These are phyloP conservation scores for Cryphonectria japonica DNA, from an alignment of 2,329 filamentous ascomycete species.

Conservation along the genomic window DNA sequence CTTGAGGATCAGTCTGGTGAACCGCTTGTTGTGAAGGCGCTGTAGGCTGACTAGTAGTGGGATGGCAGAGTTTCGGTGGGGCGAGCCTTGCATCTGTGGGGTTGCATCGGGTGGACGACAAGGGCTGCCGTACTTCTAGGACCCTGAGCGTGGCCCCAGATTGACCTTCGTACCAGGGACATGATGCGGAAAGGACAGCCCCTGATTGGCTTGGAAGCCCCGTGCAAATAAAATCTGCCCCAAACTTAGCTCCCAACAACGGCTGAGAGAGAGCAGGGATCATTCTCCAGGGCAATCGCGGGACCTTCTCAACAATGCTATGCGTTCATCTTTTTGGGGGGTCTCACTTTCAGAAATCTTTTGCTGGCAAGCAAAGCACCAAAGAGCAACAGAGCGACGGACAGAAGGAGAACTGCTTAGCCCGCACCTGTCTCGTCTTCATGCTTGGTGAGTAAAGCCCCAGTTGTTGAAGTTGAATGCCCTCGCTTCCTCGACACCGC, in stretches of 20 bases:
- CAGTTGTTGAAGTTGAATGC: constrained; percentile 6
- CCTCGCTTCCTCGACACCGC: neutral
- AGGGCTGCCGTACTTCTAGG: constrained; percentile 6
- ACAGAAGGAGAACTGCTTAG: neutral
- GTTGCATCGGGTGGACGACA: neutral
- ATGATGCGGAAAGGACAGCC: constrained; percentile 1
- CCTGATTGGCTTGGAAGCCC: constrained; percentile 18
- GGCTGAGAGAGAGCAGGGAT: constrained; percentile 21
- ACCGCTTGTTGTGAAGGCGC: constrained; percentile 9
- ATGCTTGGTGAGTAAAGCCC: neutral
- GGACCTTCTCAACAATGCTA: constrained; percentile 21
- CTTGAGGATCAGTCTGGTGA: neutral
- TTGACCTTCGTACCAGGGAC: constrained; percentile 8
- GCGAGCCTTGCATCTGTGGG: constrained; percentile 8
- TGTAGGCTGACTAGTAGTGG: neutral
- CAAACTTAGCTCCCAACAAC: constrained; percentile 23
- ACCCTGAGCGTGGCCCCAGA: constrained; percentile 8
- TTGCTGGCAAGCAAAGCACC: constrained; percentile 1
- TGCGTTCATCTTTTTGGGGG: constrained; percentile 6
- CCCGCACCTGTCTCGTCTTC: neutral
- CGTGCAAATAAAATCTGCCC: constrained; percentile 18
- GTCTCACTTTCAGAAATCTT: neutral
- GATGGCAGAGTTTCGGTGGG: constrained; percentile 17
- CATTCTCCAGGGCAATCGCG: constrained; percentile 3
- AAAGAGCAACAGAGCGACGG: neutral